Evolutionary conservation across 2,329 filamentous ascomycete genomes (phyloP).

Genomic region (Botrytis sinoallii): DNA sequence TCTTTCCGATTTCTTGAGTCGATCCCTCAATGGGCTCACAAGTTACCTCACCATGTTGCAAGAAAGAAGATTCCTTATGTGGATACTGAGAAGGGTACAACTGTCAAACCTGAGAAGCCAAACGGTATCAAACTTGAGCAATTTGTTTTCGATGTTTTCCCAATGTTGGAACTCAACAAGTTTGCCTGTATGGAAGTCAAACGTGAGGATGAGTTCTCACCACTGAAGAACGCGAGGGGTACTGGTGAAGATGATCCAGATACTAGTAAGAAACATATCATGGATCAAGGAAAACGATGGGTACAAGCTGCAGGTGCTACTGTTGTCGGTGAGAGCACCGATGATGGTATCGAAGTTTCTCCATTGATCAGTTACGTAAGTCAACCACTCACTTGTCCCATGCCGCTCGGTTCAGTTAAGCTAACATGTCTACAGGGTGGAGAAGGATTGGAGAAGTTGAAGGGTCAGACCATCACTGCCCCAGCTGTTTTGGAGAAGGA

Average conservation of each 20-base stretch:
- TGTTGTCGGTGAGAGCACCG: slow-evolving; percentile 61
- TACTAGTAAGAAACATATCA: slow-evolving; percentile 86
- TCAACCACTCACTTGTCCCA: slow-evolving; percentile 34
- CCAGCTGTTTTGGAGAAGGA: slow-evolving; percentile 52
- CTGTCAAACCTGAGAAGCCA: slow-evolving; percentile 86
- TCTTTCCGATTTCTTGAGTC: slow-evolving; percentile 88
- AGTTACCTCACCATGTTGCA: slow-evolving; percentile 91
- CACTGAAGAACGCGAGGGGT: slow-evolving; percentile 84
- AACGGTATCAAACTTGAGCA: slow-evolving; percentile 99
- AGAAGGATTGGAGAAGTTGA: slow-evolving; percentile 58
- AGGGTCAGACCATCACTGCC: slow-evolving; percentile 51
- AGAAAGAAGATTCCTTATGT: slow-evolving; percentile 96
- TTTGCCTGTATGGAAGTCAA: slow-evolving; percentile 96
- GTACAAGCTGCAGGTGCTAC: slow-evolving; percentile 72
- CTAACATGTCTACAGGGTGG: slow-evolving; percentile 57
- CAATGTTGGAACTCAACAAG: slow-evolving; percentile 76
- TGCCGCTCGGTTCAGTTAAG: slow-evolving; percentile 35
- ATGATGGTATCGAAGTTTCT: slow-evolving; percentile 80
- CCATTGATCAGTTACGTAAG: slow-evolving; percentile 94
- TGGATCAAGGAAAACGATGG: slow-evolving; percentile 87
- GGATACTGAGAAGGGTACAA: slow-evolving; percentile 71
- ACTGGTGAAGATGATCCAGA: slow-evolving; percentile 91
- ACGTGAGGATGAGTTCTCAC: slow-evolving; percentile 97
- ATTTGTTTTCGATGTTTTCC: slow-evolving; percentile 98
- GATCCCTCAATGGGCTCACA: slow-evolving; percentile 81